Evolutionary conservation across 805 yeast species (phyloP).

Genomic region (Sungouiella blattae): DNA sequence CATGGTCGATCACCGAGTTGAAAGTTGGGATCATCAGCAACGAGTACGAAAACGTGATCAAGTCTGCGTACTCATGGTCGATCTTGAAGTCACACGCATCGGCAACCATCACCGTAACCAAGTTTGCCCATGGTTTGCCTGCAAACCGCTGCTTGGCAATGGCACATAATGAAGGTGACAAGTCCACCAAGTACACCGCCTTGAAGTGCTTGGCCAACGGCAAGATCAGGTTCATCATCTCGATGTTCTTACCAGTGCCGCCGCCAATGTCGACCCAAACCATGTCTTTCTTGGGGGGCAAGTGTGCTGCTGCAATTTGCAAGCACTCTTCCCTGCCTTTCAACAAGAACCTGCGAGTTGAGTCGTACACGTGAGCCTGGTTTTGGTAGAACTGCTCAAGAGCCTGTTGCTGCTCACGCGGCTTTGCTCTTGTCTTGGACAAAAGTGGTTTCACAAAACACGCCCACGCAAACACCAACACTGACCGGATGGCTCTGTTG

Average conservation of each 20-base stretch:
- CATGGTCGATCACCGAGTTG: slow-evolving; percentile 74
- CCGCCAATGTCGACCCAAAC: slow-evolving; percentile 85
- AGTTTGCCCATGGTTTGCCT: slow-evolving; percentile 41
- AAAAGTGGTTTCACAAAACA: slow-evolving; percentile 61
- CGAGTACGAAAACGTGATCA: slow-evolving; percentile 76
- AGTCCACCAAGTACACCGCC: slow-evolving; percentile 68
- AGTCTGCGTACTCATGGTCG: slow-evolving; percentile 50
- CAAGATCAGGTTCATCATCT: slow-evolving; percentile 60
- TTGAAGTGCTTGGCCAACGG: slow-evolving; percentile 49
- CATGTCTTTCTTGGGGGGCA: slow-evolving; percentile 35
- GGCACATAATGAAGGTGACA: slow-evolving; percentile 73
- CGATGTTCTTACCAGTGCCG: slow-evolving; percentile 82
- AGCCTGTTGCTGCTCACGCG: slow-evolving; percentile 50
- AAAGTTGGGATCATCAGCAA: slow-evolving; percentile 83
- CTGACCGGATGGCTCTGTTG: slow-evolving; percentile 22
- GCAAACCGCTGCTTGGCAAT: slow-evolving; percentile 61
- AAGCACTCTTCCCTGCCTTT: slow-evolving; percentile 70
- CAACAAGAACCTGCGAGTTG: slow-evolving; percentile 61
- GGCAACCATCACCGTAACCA: slow-evolving; percentile 62
- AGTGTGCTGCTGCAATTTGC: slow-evolving; percentile 55
- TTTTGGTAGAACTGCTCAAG: slow-evolving; percentile 69
- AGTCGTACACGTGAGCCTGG: slow-evolving; percentile 75
- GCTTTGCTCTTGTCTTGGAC: slow-evolving; percentile 20
- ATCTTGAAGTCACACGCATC: slow-evolving; percentile 73
- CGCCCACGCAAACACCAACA: slow-evolving; percentile 36